Evolutionary conservation across 805 yeast species (phyloP), one percentile per base, ranked within the genome.

Genomic region (Vanderwaltozyma verrucispora): DNA sequence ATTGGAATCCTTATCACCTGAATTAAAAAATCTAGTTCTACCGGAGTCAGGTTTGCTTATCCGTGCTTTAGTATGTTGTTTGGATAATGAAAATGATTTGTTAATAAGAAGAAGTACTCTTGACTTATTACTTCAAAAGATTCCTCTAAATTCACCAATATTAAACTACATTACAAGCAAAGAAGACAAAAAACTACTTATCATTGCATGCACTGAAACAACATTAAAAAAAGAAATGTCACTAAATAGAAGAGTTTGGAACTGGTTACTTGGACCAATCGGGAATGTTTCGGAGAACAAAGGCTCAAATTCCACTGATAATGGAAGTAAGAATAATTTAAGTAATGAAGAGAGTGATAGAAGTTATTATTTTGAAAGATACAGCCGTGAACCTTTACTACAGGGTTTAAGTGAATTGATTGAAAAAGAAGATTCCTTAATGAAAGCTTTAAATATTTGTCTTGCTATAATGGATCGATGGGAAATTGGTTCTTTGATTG

Each of bases 191-290:
- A 71, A 73, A 42, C 48, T 71, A 23, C 60, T 87, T 28, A 55
- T 86, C 14, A 64, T 79, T 59, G 66, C 76, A 9, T 79, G 87
- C 28, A 71, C 86, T 19, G 60, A 68, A 10, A 77, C 88, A 0
- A 80, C 92, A 2, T 63, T 86, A 31, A 75, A 80, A 32, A 79
- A 78, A 48, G 99, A 92, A 58, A 86, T 92, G 96, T 86, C 96
- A 8, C 68, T 92, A 41, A 92, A 92, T 57, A 71, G 98, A 59
- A 71, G 99, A 49, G 67, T 92, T 16, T 88, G 97, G 96, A 78
- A 72, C 41, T 92, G 96, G 94, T 63, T 92, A 7, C 59, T 89
- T 21, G 96, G 97, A 0, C 92, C 95, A 2, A 21, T 49, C 4
- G 39, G 31, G 12, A 31, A 24, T 23, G 34, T 21, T 9, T 7